Evolutionary conservation across 257 asterid genomes (phyloP), one percentile per base, ranked within the genome.

Genomic region (Mentha longifolia): DNA sequence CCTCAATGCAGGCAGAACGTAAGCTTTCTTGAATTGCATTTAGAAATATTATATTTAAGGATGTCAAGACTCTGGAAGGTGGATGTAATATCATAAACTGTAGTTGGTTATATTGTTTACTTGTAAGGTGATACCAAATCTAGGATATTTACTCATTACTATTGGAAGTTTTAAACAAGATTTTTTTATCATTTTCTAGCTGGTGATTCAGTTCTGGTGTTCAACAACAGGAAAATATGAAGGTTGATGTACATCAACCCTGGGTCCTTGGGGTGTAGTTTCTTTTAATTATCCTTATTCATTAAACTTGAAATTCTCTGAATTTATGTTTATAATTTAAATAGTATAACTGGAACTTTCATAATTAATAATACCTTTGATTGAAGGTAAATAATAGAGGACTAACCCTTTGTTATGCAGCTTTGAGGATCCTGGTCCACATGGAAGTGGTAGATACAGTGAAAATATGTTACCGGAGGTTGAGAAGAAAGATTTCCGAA

Each of bases 381-480:
- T 81, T 65, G 61, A 41, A 55, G 19, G 14, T 71, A 72, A 51
- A 30, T 57, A 59, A 51, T 55, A 60, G 68, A 46, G 54, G 43
- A 64, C 16, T 45, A 15, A 54, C 12, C 76, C 70, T 76, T 70
- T 76, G 68, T 66, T 79, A 73, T 74, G 75, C 92, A 95, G 99
- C 86, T 95, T 92, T 70, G 98, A 85, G 82, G 99, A 95, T 85
- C 99, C 99, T 81, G 99, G 99, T 61, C 98, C 98, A 10, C 99
- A 92, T 87, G 99, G 99, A 76, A 90, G 80, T 81, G 99, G 99
- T 59, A 86, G 99, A 78, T 95, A 89, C 81, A 92, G 87, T n/a
- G 92, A 87, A 59, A 85, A 75, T 76, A 95, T 95, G 99, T 70
- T 95, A 65, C 99, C 99, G 19, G 98, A 95, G 79, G 98, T 95